A percentile compares a stretch with the other conserved stretches of the same genome.
These are phyloP conservation scores for Pseudocercospora ulei DNA, from an alignment of 2,329 filamentous ascomycete genomes.

Conservation along the genomic window DNA sequence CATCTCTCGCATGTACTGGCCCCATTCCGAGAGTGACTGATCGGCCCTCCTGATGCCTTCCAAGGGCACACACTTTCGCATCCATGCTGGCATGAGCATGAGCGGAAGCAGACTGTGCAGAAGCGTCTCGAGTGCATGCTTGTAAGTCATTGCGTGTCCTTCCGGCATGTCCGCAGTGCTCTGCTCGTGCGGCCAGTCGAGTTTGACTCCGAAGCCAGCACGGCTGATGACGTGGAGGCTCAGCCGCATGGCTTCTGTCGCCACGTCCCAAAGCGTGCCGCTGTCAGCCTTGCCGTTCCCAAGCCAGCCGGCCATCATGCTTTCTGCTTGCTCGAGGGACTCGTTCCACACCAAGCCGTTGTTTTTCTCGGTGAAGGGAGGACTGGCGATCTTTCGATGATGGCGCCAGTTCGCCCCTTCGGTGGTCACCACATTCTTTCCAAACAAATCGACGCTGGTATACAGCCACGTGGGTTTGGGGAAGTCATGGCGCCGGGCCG, in stretches of 20 bases:
- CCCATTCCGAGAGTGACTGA: constrained; percentile 53
- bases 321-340: constrained; percentile 53
- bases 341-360: constrained; percentile 58
- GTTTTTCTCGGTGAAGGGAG: constrained; percentile 68
- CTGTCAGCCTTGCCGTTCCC: constrained; percentile 37
- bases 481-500: constrained; percentile 58
- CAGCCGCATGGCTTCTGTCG: constrained; percentile 57
- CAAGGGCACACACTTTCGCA: constrained; percentile 47
- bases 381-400: constrained; percentile 62
- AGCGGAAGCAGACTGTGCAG: constrained; percentile 56
- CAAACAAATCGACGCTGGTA: constrained; percentile 53
- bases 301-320: constrained; percentile 53
- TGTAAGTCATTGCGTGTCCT: constrained; percentile 57
- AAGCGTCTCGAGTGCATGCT: constrained; percentile 51
- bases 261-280: constrained; percentile 47
- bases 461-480: constrained; percentile 58
- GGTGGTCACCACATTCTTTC: constrained; percentile 60
- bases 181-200: constrained; percentile 51
- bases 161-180: constrained; percentile 31
- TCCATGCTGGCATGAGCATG: constrained; percentile 50
- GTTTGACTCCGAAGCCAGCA: constrained; percentile 59
- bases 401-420: constrained; percentile 61
- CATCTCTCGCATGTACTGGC: constrained; percentile 60
- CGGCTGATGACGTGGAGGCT: constrained; percentile 53
- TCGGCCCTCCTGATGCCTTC: constrained; percentile 46